Base-by-base conservation (phyloP, 441 rosid species). In the Biscutella laevigata region DNA sequence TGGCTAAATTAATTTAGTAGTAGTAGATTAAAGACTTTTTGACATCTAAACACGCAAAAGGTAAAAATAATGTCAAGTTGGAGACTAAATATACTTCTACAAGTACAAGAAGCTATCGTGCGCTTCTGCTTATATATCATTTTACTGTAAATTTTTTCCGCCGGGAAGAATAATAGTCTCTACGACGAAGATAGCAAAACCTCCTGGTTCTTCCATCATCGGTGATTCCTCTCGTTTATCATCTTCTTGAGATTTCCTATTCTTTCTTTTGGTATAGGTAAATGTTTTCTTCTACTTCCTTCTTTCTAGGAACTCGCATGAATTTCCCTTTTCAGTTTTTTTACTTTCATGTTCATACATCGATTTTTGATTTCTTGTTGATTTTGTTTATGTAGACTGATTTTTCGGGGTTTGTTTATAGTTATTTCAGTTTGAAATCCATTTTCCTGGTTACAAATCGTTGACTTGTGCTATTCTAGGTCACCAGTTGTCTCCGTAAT, bases 101-200 rank as follows among this genome's bases (percentile, higher is more conserved):
- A 4, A 49, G 28, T 32, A 32, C 6, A 30, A 28, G 53, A 25
- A 32, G 70, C 64, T 65, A 65, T 16, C 64, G 40, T 65, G 54
- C 70, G 70, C 64, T 13, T 20, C 17, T 19, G 16, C 47, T 3
- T 64, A 64, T 64, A 64, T 26, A 64, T 50, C 41, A 57, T n/a
- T 57, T 57, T 6, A 64, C 69, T 49, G 63, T 41, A 57, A 64
- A 56, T n/a, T n/a, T n/a, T 33, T 64, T 46, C 63, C 64, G 60
- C 64, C 64, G 55, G 48, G 64, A 58, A 65, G 59, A 65, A 65
- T n/a, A n/a, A n/a, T 47, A 47, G 40, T 50, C 59, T 54, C 27
- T 57, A 42, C 64, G 13, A 49, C 57, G n/a, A 29, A 51, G 30
- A 29, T 29, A 28, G 30, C 42, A 38, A 38, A 4, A 17, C 33